Conservation (phyloP, 2,329 filamentous ascomycete species). For the Cladophialophora bantiana region DNA sequence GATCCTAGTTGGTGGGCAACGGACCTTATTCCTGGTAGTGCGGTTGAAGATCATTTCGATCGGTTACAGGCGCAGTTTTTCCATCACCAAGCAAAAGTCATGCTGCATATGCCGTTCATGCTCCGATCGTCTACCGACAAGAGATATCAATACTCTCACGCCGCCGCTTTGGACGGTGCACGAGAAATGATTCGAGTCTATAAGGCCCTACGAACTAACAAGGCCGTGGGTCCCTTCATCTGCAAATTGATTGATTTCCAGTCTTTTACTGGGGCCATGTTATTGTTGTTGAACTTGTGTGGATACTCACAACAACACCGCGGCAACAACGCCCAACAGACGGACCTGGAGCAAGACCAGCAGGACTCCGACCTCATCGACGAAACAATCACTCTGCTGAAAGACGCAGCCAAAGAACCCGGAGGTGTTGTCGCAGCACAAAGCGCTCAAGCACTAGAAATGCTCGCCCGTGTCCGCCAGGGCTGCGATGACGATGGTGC, state of each 20-base stretch:
- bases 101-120: constrained; percentile 58
- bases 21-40: constrained; percentile 37
- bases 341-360: constrained; percentile 44
- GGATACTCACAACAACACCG: constrained; percentile 44
- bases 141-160: constrained; percentile 50
- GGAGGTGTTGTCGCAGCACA: constrained; percentile 55
- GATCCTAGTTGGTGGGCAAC: constrained; percentile 45
- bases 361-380: constrained; percentile 49
- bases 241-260: constrained; percentile 59
- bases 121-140: constrained; percentile 48
- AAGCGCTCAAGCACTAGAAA: constrained; percentile 51
- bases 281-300: constrained; percentile 54
- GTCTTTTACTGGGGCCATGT: constrained; percentile 55
- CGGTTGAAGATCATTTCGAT: constrained; percentile 43
- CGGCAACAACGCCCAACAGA: constrained; percentile 30
- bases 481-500: constrained; percentile 36
- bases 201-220: constrained; percentile 45
- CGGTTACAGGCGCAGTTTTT: constrained; percentile 50
- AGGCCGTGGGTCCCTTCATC: constrained; percentile 44
- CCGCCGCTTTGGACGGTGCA: constrained; percentile 51
- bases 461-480: constrained; percentile 44
- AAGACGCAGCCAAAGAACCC: constrained; percentile 44
- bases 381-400: constrained; percentile 45
- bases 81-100: constrained; percentile 49
- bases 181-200: constrained; percentile 52